Evolutionary conservation across 2,329 filamentous ascomycete species (phyloP), one percentile per base, ranked within the genome.

Genomic region (Ciborinia camelliae): DNA sequence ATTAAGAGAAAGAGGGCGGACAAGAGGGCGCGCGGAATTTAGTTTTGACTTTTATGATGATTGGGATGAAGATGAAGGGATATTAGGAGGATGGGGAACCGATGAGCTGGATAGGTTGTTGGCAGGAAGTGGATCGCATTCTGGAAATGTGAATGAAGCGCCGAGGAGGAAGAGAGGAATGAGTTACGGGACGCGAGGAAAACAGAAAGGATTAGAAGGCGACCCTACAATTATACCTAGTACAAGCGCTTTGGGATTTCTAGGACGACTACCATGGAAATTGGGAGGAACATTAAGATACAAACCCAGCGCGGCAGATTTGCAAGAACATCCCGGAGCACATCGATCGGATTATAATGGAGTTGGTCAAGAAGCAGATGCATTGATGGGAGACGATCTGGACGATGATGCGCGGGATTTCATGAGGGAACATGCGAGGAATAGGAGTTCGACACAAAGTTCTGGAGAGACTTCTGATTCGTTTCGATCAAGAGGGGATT

Each of bases 31-130:
- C 60, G 90, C 92, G 35, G 93, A 97, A 77, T 86, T 90, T 72
- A 93, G 86, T 73, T 98, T 98, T 75, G 94, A 97, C 76, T 98
- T 98, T 76, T 98, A 98, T 79, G 94, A 97, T 77, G 94, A 97
- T 77, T 98, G 94, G 94, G 92, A 97, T 63, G 84, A 86, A 30
- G 73, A 74, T 57, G 83, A 86, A 47, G 84, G 87, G 0, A 76
- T 94, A 55, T 79, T 93, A 61, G 88, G 83, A 52, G 78, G 86
- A 53, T 96, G 92, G 90, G 88, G 89, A 47, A 87, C 84, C 70
- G 92, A 96, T 72, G 92, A 96, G 74, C 87, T 96, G 79, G 94
- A 97, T 75, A 83, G 91, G 60, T 78, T 97, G 68, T 79, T 97
- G 59, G 90, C 89, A 14, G 89, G 90, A 7, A 88, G 86, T 20